Percentiles rank a stretch among this genome's conserved stretches.
phyloP scores from a whole-genome alignment of 2,329 filamentous ascomycete genomes.

The Colletotrichum cuscutae region DNA sequence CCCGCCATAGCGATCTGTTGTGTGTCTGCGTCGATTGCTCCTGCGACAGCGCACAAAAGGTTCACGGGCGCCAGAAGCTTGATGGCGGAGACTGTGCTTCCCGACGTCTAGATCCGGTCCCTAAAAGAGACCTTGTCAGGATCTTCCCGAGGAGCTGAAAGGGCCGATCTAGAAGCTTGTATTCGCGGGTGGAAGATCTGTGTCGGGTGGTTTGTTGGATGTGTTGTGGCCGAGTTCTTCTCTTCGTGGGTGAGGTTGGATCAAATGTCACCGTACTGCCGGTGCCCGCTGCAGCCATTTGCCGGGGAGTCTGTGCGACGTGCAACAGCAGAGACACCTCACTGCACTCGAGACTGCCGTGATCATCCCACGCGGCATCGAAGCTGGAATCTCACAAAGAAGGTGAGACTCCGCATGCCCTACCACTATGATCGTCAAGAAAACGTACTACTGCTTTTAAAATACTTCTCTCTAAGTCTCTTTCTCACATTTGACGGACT shows the following conservation, averaged over 20 bases:
- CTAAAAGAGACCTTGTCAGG: not conserved
- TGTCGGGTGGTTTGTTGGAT: not conserved
- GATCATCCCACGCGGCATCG: not conserved
- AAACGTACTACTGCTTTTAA: not conserved
- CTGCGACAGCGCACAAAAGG: not conserved
- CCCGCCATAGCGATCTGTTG: not conserved
- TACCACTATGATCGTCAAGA: accelerated
- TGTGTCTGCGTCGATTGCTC: not conserved
- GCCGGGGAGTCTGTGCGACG: not conserved
- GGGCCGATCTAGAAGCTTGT: not conserved
- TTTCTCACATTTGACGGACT: not conserved
- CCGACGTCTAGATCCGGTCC: not conserved
- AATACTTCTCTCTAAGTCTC: not conserved
- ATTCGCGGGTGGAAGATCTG: not conserved
- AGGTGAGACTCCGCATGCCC: not conserved
- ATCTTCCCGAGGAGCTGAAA: not conserved
- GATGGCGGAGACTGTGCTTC: not conserved
- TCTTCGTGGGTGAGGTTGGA: no score
- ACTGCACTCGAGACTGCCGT: no score
- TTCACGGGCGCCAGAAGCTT: not conserved
- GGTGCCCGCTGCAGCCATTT: not conserved
- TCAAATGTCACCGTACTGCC: not conserved
- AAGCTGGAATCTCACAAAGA: not conserved
- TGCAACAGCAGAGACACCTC: not conserved
- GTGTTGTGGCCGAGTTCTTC: not conserved